These are phyloP conservation scores for Fusarium liriodendri DNA, from an alignment of 2,329 filamentous ascomycete genomes.

Conservation along the genomic window DNA sequence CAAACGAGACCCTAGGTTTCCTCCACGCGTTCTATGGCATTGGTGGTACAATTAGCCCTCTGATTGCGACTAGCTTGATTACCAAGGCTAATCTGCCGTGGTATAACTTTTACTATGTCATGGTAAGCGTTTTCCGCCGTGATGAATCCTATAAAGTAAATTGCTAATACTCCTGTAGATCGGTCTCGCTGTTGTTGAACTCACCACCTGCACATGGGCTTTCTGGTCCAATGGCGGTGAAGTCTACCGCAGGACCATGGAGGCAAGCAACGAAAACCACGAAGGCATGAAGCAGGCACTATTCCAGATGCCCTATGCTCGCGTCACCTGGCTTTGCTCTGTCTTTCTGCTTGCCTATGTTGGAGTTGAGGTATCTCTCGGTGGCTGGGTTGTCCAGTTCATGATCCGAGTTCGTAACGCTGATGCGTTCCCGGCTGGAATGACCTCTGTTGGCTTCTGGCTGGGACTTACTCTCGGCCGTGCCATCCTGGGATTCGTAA, in stretches of 20 bases:
- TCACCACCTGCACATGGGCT: conserved; percentile 56
- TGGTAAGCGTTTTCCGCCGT: no score
- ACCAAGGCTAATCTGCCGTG: conserved; percentile 70
- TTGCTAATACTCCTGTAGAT: conserved; percentile 48
- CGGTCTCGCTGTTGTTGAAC: conserved; percentile 18
- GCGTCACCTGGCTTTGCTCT: conserved; percentile 76
- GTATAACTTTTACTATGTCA: conserved; percentile 81
- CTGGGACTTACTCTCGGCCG: conserved; percentile 80
- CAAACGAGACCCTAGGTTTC: conserved; percentile 77
- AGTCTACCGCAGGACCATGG: conserved; percentile 59
- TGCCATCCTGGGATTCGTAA: conserved; percentile 78
- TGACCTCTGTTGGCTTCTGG: conserved; percentile 86
- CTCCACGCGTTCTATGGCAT: conserved; percentile 76
- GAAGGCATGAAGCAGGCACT: conserved; percentile 48
- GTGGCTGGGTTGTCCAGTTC: conserved; percentile 87
- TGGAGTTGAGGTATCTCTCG: conserved; percentile 79
- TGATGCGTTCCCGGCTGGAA: conserved; percentile 74
- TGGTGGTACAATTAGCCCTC: conserved; percentile 75
- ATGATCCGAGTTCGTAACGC: conserved; percentile 82
- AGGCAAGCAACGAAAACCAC: conserved; percentile 44
- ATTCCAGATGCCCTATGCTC: conserved; percentile 54
- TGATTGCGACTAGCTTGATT: conserved; percentile 78
- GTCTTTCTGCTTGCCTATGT: conserved; percentile 82
- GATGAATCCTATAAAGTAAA: no score
- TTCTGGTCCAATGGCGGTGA: conserved; percentile 72